Evolutionary conservation across 352 stramenopile genomes (phyloP).

Genomic region (Phytophthora constricta): DNA sequence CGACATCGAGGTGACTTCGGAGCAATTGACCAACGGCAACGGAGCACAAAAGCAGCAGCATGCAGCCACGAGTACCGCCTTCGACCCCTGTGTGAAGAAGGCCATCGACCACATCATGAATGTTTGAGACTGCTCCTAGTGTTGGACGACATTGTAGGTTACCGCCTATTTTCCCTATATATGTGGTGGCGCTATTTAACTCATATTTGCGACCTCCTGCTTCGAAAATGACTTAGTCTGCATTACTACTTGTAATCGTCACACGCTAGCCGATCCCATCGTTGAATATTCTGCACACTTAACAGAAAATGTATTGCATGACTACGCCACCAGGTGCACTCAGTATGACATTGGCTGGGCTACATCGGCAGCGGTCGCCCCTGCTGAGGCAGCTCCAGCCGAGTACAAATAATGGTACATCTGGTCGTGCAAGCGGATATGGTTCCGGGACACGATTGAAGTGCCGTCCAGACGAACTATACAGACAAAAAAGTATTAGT

Average conservation of each 20-base stretch:
- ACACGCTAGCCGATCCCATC: too few relatives aligned
- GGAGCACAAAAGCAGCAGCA: constrained; percentile 12
- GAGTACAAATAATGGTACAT: constrained; percentile 95
- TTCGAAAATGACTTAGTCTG: constrained; percentile 2
- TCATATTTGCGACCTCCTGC: constrained; percentile 26
- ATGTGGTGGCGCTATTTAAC: constrained; percentile 35
- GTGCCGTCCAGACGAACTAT: constrained; percentile 92
- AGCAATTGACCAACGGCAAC: constrained; percentile 21
- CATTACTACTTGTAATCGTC: too few relatives aligned
- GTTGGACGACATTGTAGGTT: constrained; percentile 6
- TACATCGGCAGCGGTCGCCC: constrained; percentile 7
- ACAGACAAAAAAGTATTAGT: constrained; percentile 13
- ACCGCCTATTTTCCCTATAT: constrained; percentile 11
- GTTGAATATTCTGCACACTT: not conserved
- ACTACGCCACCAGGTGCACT: too few relatives aligned
- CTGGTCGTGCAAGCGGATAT: constrained; percentile 94
- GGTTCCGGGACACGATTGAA: constrained; percentile 80
- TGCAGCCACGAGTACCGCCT: constrained; percentile 28
- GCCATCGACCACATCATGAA: constrained; percentile 80
- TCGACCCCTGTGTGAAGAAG: constrained; percentile 71
- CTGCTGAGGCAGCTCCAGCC: constrained; percentile 24
- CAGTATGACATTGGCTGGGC: constrained; percentile 30
- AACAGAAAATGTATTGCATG: too few relatives aligned
- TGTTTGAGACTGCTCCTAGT: constrained; percentile 39
- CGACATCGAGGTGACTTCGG: constrained; percentile 28